phyloP scores from a whole-genome alignment of 2,329 filamentous ascomycete genomes.

The Botrytis cinerea region DNA sequence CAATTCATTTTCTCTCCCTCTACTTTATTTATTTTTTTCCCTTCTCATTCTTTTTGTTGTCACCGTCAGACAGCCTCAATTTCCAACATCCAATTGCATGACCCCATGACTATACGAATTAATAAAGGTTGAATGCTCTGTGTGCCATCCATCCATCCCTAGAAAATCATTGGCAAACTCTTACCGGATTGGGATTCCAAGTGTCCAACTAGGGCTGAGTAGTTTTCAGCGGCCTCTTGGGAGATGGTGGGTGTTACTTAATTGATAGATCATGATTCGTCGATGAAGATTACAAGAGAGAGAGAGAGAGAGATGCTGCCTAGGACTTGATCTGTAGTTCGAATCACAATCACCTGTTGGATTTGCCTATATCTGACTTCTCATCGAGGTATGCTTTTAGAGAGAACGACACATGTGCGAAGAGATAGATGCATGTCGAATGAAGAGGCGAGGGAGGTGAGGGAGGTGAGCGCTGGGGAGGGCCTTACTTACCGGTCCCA shows the following conservation, averaged over 20 bases:
- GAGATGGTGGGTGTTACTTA: not conserved
- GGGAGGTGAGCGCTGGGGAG: not conserved
- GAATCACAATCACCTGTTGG: too few species aligned
- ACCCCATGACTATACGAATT: slow-evolving; percentile 11
- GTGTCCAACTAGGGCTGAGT: not conserved
- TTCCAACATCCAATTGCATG: slow-evolving; percentile 9
- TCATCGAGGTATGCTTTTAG: not conserved
- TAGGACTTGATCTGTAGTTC: too few species aligned
- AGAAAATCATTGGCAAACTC: not conserved
- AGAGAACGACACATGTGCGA: not conserved
- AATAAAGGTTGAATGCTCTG: not conserved
- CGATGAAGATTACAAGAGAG: not conserved
- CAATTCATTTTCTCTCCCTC: not conserved
- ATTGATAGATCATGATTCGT: not conserved
- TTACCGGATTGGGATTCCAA: slow-evolving; percentile 1
- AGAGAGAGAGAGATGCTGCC: not conserved
- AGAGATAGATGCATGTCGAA: not conserved
- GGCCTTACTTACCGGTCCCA: not conserved
- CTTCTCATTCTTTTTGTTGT: not conserved
- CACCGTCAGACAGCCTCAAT: slow-evolving; percentile 20
- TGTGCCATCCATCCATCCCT: not conserved
- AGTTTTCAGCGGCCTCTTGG: not conserved
- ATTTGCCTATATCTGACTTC: not conserved
- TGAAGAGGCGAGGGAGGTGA: not conserved
- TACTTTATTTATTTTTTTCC: too few species aligned